Percentiles rank a stretch among this genome's conserved stretches.
Evolutionary conservation across 345 rosid species (phyloP).

Genomic region (Ceriops zippeliana): DNA sequence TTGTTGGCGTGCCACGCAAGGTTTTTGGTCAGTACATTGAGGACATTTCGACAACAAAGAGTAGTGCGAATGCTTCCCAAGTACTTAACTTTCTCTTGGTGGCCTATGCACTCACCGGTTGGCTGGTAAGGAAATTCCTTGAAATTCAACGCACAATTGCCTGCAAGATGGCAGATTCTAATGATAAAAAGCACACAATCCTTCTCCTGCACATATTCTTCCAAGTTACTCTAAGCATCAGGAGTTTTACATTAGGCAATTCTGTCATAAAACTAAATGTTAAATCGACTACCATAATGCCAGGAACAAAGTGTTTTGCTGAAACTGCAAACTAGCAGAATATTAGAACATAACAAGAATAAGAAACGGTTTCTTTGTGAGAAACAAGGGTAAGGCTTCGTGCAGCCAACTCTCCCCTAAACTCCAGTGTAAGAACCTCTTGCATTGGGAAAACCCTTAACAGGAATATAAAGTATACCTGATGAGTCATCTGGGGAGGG

Average conservation of each 20-base stretch:
- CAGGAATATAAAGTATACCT: conserved; percentile 12
- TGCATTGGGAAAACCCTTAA: no score
- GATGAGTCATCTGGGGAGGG: conserved; percentile 22
- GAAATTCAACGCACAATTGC: conserved; percentile 31
- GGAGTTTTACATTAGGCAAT: no score
- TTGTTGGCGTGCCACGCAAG: conserved; percentile 31
- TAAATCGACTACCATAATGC: no score
- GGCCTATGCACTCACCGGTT: conserved; percentile 36
- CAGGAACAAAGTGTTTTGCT: no score
- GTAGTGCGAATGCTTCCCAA: conserved; percentile 38
- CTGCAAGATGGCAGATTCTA: not conserved
- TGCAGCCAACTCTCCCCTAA: no score
- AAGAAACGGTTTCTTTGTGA: no score
- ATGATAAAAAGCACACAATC: not conserved
- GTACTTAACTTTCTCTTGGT: conserved; percentile 17
- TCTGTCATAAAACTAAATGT: no score
- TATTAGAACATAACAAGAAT: no score
- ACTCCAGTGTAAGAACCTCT: no score
- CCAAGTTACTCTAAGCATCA: not conserved
- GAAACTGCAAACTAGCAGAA: no score
- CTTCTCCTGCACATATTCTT: not conserved
- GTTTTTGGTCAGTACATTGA: conserved; percentile 32
- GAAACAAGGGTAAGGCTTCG: no score
- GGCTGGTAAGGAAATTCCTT: conserved; percentile 39
- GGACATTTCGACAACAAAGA: conserved; percentile 48